phyloP scores from a whole-genome alignment of 2,329 filamentous ascomycete species.

The Didymosphaeria variabile region DNA sequence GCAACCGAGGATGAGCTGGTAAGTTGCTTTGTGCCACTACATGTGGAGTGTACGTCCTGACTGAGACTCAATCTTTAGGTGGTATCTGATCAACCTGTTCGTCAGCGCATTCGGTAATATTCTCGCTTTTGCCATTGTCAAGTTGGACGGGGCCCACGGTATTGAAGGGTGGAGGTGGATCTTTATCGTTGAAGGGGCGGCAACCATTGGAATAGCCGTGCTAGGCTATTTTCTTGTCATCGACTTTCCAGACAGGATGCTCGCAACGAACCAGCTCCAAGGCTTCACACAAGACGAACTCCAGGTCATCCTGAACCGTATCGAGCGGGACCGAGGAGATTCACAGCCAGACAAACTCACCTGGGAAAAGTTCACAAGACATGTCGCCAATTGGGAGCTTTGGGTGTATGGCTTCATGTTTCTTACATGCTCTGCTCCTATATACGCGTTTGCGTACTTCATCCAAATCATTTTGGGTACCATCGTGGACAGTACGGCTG shows the following conservation, averaged over 20 bases:
- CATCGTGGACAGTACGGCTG: slow-evolving; percentile 35
- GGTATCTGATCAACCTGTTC: slow-evolving; percentile 39
- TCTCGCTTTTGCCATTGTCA: slow-evolving; percentile 47
- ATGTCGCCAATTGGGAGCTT: slow-evolving; percentile 30
- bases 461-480: slow-evolving; percentile 35
- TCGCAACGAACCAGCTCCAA: slow-evolving; percentile 26
- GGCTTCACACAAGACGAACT: slow-evolving; percentile 38
- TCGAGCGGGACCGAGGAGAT: slow-evolving; percentile 33
- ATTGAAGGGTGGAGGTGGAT: slow-evolving; percentile 47
- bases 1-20: slow-evolving; percentile 38
- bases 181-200: slow-evolving; percentile 39
- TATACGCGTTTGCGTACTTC: slow-evolving; percentile 37
- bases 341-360: slow-evolving; percentile 32
- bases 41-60: background rate
- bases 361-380: slow-evolving; percentile 23
- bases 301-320: slow-evolving; percentile 36
- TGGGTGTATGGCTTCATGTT: slow-evolving; percentile 36
- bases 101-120: slow-evolving; percentile 43
- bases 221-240: slow-evolving; percentile 50
- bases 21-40: background rate
- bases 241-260: slow-evolving; percentile 48
- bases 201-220: slow-evolving; percentile 42
- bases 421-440: slow-evolving; percentile 28
- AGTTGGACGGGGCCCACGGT: slow-evolving; percentile 25
- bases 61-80: slow-evolving; percentile 43